A percentile compares a stretch with the other conserved stretches of the same genome.
Conservation (phyloP, 2,329 filamentous ascomycete species). For the Trichoderma polysporum region DNA sequence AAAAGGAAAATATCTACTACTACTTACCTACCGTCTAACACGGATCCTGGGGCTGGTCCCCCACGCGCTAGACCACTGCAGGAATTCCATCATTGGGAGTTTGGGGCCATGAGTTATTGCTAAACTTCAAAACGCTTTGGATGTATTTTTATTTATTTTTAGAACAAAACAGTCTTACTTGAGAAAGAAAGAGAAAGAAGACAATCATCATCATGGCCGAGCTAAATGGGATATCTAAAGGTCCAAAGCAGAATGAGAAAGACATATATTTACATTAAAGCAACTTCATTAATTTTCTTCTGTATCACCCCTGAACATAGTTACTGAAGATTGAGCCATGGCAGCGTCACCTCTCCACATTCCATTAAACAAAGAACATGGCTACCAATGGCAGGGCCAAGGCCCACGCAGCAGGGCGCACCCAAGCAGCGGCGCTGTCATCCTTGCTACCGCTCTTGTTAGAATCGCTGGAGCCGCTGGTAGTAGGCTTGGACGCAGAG, state of each 20-base stretch:
- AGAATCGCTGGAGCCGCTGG: not conserved
- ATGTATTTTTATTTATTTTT: not conserved
- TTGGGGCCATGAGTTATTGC: not conserved
- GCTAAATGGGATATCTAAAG: slow-evolving; percentile 20
- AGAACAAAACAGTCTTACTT: not conserved
- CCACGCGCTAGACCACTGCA: not conserved
- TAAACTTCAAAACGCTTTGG: not conserved
- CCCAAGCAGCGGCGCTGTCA: slow-evolving; percentile 31
- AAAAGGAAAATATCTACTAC: not conserved
- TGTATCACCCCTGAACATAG: not conserved
- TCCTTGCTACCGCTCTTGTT: slow-evolving; percentile 22
- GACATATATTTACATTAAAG: slow-evolving; percentile 23
- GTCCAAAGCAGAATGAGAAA: slow-evolving; percentile 19
- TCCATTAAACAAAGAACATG: slow-evolving; percentile 35
- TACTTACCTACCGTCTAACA: not conserved
- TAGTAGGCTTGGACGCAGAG: not conserved
- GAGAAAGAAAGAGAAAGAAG: not conserved
- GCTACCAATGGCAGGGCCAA: slow-evolving; percentile 36
- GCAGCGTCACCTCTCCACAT: slow-evolving; percentile 15
- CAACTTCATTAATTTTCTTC: slow-evolving; percentile 16
- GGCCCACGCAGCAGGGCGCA: slow-evolving; percentile 35
- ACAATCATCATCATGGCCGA: slow-evolving; percentile 16
- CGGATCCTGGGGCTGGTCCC: slow-evolving; percentile 2
- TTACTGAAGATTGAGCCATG: slow-evolving; percentile 1
- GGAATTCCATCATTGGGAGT: not conserved